phyloP scores from a whole-genome alignment of 2,329 filamentous ascomycete genomes.

The Phyllosticta ampelicida region DNA sequence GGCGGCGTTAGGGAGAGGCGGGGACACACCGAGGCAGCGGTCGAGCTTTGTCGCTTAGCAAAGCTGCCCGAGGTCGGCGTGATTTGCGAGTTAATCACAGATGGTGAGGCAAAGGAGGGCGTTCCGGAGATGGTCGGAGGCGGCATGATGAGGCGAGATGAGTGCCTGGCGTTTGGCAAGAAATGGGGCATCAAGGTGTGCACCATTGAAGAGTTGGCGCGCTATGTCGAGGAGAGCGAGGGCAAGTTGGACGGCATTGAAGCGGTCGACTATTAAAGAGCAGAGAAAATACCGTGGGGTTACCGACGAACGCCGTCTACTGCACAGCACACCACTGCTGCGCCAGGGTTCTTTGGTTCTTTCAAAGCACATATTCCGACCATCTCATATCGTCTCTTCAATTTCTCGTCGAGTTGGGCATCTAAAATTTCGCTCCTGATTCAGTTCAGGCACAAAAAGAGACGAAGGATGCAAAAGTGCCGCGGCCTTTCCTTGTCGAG shows the following conservation, averaged over 20 bases:
- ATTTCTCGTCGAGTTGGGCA: background rate
- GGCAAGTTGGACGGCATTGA: constrained; percentile 31
- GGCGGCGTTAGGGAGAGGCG: constrained; percentile 71
- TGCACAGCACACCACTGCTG: background rate
- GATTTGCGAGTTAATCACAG: constrained; percentile 86
- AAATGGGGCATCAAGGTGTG: constrained; percentile 86
- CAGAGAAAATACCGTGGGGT: background rate
- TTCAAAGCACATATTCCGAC: background rate
- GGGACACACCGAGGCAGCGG: constrained; percentile 88
- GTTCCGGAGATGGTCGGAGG: constrained; percentile 52
- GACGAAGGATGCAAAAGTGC: background rate
- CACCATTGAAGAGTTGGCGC: constrained; percentile 84
- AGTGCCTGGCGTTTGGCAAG: constrained; percentile 76
- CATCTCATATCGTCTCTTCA: background rate
- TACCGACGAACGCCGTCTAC: background rate
- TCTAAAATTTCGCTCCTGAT: background rate
- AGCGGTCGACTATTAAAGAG: constrained; percentile 15
- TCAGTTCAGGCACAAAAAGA: background rate
- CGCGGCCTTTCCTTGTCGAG: background rate
- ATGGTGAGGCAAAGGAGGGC: constrained; percentile 62
- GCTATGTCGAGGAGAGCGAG: constrained; percentile 66
- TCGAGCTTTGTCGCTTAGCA: constrained; percentile 79
- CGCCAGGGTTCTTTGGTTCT: background rate
- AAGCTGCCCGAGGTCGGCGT: constrained; percentile 68
- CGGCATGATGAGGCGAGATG: constrained; percentile 90